Percentiles rank a stretch among this genome's conserved stretches.
Conservation (phyloP, 2,329 filamentous ascomycete genomes). For the Intubia oerlemansii region DNA sequence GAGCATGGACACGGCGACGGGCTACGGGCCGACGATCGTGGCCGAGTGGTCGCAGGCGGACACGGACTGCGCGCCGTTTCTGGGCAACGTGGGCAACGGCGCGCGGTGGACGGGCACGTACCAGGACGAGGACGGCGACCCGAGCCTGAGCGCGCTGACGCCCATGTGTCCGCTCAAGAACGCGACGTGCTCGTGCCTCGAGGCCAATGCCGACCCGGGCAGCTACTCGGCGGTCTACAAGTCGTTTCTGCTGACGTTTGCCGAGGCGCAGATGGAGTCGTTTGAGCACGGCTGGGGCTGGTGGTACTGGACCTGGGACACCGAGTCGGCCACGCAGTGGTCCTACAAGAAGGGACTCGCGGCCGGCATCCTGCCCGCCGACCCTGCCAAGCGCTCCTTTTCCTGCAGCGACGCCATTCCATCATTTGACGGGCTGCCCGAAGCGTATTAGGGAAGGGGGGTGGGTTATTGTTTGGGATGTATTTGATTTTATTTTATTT, state of each 20-base stretch:
- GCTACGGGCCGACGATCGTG: conserved; percentile 84
- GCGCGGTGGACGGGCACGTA: conserved; percentile 85
- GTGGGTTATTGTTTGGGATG: too few relatives aligned
- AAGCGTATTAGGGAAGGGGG: conserved; percentile 32
- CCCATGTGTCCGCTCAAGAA: conserved; percentile 54
- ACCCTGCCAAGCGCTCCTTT: conserved; percentile 51
- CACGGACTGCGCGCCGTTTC: conserved; percentile 70
- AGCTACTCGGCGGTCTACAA: conserved; percentile 58
- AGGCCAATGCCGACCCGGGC: conserved; percentile 52
- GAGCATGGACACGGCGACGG: conserved; percentile 51
- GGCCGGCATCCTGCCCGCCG: conserved; percentile 58
- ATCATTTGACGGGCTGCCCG: conserved; percentile 27
- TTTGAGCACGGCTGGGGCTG: conserved; percentile 91
- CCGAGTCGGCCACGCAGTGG: conserved; percentile 56
- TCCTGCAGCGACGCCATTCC: conserved; percentile 40
- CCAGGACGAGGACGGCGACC: conserved; percentile 38
- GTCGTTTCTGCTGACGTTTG: conserved; percentile 70
- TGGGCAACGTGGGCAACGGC: conserved; percentile 79
- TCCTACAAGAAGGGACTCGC: conserved; percentile 66
- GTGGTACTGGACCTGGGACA: conserved; percentile 98
- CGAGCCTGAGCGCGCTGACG: conserved; percentile 36
- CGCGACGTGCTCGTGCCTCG: conserved; percentile 46
- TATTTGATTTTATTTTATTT: too few relatives aligned
- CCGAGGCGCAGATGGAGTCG: conserved; percentile 84
- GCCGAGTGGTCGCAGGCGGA: conserved; percentile 97